Percentiles rank a stretch among this genome's conserved stretches.
phyloP scores from a whole-genome alignment of 169 alveolate genomes.

The Toxoplasma gondii region DNA sequence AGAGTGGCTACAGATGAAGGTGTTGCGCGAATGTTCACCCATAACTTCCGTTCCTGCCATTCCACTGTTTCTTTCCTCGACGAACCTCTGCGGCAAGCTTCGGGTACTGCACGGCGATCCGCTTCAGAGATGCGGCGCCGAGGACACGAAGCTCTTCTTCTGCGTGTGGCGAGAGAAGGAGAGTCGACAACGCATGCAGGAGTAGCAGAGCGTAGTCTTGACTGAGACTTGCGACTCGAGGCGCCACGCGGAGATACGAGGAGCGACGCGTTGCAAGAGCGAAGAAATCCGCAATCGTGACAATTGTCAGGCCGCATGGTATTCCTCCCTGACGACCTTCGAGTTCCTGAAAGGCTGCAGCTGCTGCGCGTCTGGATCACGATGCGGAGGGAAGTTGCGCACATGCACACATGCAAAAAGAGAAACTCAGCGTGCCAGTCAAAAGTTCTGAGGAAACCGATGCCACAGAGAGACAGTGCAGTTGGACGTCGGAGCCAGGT shows the following conservation, averaged over 20 bases:
- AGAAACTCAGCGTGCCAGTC: too few species aligned
- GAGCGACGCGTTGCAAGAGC: constrained; percentile 36
- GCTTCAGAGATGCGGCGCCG: constrained; percentile 36
- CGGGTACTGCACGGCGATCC: background rate
- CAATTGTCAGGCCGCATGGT: constrained; percentile 47
- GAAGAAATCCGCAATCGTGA: constrained; percentile 55
- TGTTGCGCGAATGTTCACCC: background rate
- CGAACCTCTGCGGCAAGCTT: background rate
- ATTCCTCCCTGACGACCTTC: constrained; percentile 72
- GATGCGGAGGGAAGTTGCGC: background rate
- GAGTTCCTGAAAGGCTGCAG: constrained; percentile 73
- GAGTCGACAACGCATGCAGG: constrained; percentile 27
- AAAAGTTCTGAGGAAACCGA: too few species aligned
- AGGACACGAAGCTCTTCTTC: constrained; percentile 46
- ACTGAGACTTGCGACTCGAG: background rate
- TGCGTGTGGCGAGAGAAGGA: constrained; percentile 39
- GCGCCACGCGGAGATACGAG: constrained; percentile 13
- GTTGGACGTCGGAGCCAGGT: too few species aligned
- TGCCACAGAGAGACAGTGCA: too few species aligned
- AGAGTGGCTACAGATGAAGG: background rate
- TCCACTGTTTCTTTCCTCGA: background rate
- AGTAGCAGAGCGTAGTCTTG: background rate
- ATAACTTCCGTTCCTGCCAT: background rate
- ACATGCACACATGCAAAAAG: background rate
- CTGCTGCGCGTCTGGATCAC: constrained; percentile 59